A percentile compares a stretch with the other conserved stretches of the same genome.
These are phyloP conservation scores for Colletotrichum costaricense DNA, from an alignment of 2,329 filamentous ascomycete genomes.

Conservation along the genomic window DNA sequence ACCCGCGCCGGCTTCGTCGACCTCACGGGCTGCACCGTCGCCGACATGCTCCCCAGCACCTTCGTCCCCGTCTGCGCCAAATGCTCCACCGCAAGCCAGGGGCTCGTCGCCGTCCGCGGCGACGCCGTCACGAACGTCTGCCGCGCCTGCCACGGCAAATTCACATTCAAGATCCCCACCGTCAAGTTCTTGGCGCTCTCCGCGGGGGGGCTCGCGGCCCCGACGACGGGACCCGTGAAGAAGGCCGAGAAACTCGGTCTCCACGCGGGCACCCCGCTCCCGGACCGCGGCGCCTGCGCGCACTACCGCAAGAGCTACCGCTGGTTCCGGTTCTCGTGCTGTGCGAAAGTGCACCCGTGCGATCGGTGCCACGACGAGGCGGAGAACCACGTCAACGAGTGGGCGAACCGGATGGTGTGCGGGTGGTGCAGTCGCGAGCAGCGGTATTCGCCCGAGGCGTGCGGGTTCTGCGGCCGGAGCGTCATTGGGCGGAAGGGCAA, in stretches of 20 bases:
- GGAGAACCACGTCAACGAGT: slow-evolving; percentile 80
- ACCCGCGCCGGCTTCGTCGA: slow-evolving; percentile 84
- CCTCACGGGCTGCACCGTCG: slow-evolving; percentile 77
- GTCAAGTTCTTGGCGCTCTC: slow-evolving; percentile 82
- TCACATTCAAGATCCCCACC: slow-evolving; percentile 82
- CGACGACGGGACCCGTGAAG: slow-evolving; percentile 52
- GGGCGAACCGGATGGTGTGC: slow-evolving; percentile 87
- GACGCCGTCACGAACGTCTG: slow-evolving; percentile 81
- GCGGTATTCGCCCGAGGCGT: slow-evolving; percentile 81
- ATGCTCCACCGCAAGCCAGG: slow-evolving; percentile 78
- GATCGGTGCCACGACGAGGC: slow-evolving; percentile 80
- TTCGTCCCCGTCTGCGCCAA: slow-evolving; percentile 82
- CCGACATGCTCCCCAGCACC: slow-evolving; percentile 82
- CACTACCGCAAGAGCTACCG: slow-evolving; percentile 71
- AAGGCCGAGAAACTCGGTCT: slow-evolving; percentile 67
- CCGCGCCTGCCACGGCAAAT: slow-evolving; percentile 81
- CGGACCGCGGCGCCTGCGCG: slow-evolving; percentile 62
- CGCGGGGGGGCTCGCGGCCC: slow-evolving; percentile 57
- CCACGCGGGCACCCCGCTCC: slow-evolving; percentile 66
- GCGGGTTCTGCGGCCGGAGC: slow-evolving; percentile 76
- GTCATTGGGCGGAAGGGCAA: slow-evolving; percentile 73
- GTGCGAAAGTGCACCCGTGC: slow-evolving; percentile 68
- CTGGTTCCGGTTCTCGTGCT: slow-evolving; percentile 76
- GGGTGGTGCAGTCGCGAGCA: slow-evolving; percentile 85
- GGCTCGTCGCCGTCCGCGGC: slow-evolving; percentile 78